Evolutionary conservation across 192 early-diverging fungal genomes (phyloP).

Genomic region (Linderina pennispora): DNA sequence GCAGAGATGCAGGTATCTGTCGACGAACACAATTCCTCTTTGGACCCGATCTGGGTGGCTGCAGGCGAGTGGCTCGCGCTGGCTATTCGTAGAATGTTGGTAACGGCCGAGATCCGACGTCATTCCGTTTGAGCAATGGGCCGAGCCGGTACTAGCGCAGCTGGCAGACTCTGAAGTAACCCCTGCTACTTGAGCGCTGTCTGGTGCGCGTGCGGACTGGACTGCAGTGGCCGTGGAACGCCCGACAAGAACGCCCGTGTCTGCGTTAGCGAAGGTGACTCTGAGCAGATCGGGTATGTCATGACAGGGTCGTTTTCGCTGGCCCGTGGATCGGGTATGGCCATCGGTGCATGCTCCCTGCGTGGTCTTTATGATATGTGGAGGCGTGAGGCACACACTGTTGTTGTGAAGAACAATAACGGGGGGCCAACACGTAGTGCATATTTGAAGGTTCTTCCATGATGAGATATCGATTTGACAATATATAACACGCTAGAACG

Average conservation of each 20-base stretch:
- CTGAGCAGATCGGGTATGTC: constrained; percentile 26
- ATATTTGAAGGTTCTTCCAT: too few species aligned
- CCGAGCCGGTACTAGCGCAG: constrained; percentile 12
- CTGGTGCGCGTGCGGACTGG: constrained; percentile 36
- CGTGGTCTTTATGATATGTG: constrained; percentile 24
- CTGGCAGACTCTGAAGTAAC: background rate
- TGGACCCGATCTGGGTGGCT: too few species aligned
- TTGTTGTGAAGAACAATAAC: too few species aligned
- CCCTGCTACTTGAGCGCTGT: constrained; percentile 10
- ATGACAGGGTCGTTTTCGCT: constrained; percentile 42
- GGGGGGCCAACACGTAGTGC: too few species aligned
- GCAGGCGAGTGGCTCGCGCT: constrained; percentile 15
- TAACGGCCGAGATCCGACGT: background rate
- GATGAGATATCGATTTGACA: too few species aligned
- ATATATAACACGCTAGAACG: too few species aligned
- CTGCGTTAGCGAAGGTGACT: constrained; percentile 2
- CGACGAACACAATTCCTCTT: constrained; percentile 7
- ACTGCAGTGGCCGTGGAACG: constrained; percentile 31
- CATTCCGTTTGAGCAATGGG: constrained; percentile 16
- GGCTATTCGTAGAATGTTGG: constrained; percentile 5
- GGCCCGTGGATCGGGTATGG: constrained; percentile 40
- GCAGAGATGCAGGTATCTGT: too few species aligned
- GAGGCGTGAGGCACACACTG: too few species aligned
- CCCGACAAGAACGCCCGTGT: constrained; percentile 29
- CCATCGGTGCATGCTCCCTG: constrained; percentile 38